Evolutionary conservation across 306 rosid genomes (phyloP), one percentile per base, ranked within the genome.

Genomic region (Morella rubra): DNA sequence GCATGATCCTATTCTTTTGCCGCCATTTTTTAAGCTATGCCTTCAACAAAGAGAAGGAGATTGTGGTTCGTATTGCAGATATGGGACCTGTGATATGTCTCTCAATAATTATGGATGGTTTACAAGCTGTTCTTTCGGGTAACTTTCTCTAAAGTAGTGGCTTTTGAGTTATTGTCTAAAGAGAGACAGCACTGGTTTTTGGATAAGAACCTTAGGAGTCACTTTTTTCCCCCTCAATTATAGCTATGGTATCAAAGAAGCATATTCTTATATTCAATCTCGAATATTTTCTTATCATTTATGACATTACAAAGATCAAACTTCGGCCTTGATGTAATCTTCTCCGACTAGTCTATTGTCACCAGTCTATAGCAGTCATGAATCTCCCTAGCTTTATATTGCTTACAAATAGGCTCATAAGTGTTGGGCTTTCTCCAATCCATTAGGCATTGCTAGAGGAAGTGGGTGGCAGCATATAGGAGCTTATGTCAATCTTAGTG

Each of bases 11-110:
- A 15, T 62, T 15, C 46, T 37, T 37, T 0, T 37, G 46, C 22
- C 69, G 44, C 44, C 1, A 16, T 62, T 2, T 40, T 62, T 62
- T 62, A 45, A 45, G 69, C 45, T 15, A 62, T 37, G 69, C 46
- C 11, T 62, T 62, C 2, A 62, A 20, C 46, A 62, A 4, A 32
- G 44, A 37, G 69, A 62, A 15, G 45, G 69, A 62, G 37, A 62
- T 37, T 32, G 46, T 62, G 14, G 37, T 2, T 18, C 24, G 9
- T 19, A 27, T 56, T 56, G 62, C 62, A 56, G 62, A 56, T 56
- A 56, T 56, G 62, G 32, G 78, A 60, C 78, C 78, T 61, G 32
- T 61, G n/a, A 75, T 75, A 27, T 61, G 71, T 27, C 49, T 75
- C 15, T 75, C 78, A 16, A 60, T 61, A 9, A 10, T 75, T 20